Conservation (phyloP, 352 stramenopile species). For the Phytophthora ohioensis region DNA sequence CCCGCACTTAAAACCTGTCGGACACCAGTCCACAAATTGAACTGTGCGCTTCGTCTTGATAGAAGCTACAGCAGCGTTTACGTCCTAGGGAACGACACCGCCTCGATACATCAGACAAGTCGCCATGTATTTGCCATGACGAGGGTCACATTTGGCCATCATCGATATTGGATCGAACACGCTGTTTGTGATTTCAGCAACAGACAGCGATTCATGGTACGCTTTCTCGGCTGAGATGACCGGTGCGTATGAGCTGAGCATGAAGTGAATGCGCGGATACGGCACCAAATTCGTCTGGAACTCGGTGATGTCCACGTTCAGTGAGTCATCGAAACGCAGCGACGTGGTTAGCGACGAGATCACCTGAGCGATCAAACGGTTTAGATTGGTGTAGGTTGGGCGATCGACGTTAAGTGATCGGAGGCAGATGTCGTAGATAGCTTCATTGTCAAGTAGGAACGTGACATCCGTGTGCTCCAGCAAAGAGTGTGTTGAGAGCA, state of each 20-base stretch:
- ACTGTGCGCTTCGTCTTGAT: slow-evolving; percentile 99
- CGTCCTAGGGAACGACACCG: slow-evolving; percentile 94
- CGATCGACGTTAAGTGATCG: slow-evolving; percentile 73
- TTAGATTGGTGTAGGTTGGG: slow-evolving; percentile 99
- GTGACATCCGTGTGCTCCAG: slow-evolving; percentile 5
- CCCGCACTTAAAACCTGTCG: slow-evolving; percentile 98
- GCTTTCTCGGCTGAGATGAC: slow-evolving; percentile 94
- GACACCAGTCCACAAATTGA: slow-evolving; percentile 99
- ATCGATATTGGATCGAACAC: slow-evolving; percentile 97
- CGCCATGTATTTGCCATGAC: slow-evolving; percentile 90
- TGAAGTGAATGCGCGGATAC: slow-evolving; percentile 99
- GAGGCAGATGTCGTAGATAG: slow-evolving; percentile 4
- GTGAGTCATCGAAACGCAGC: slow-evolving; percentile 96
- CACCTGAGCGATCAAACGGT: slow-evolving; percentile 97
- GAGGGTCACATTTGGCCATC: slow-evolving; percentile 98
- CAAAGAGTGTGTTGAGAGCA: slow-evolving; percentile 11
- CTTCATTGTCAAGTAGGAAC: slow-evolving; percentile 4
- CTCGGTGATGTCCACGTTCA: slow-evolving; percentile 99
- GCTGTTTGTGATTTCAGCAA: slow-evolving; percentile 98
- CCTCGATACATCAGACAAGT: slow-evolving; percentile 98
- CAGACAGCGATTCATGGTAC: slow-evolving; percentile 97
- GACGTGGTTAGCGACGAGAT: slow-evolving; percentile 64
- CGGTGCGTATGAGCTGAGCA: slow-evolving; percentile 97
- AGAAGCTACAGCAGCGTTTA: slow-evolving; percentile 96
- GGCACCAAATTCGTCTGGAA: slow-evolving; percentile 99